These are phyloP conservation scores for Pseudocercospora fuligena DNA, from an alignment of 2,329 filamentous ascomycete genomes.

Conservation along the genomic window DNA sequence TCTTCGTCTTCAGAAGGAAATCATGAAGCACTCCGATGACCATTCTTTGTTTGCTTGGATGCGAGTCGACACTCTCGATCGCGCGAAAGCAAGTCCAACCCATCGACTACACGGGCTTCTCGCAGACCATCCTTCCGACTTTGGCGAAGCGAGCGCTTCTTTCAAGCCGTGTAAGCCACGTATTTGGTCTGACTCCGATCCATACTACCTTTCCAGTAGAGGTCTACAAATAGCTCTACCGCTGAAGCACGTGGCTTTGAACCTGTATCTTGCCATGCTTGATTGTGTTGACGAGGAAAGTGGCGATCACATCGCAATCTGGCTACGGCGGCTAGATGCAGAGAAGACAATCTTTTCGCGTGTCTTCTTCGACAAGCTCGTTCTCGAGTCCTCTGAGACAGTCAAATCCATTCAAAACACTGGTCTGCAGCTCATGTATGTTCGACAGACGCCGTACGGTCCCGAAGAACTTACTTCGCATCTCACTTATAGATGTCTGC, in stretches of 20 bases:
- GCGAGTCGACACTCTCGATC: background rate
- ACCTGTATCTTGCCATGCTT: background rate
- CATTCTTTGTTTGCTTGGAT: conserved; percentile 17
- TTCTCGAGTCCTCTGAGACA: background rate
- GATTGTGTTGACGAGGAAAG: background rate
- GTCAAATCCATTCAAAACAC: background rate
- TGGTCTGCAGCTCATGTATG: background rate
- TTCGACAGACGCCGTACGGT: background rate
- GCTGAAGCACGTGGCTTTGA: background rate
- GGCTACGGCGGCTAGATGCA: background rate
- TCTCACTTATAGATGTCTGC: background rate
- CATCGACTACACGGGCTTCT: conserved; percentile 23
- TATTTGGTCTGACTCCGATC: background rate
- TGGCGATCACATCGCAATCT: background rate
- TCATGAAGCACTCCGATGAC: conserved; percentile 25
- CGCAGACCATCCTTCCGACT: conserved; percentile 25
- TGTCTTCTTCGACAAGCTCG: background rate
- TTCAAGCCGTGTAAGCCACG: background rate
- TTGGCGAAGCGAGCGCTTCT: background rate
- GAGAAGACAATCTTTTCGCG: background rate
- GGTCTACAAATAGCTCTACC: background rate
- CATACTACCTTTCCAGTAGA: background rate
- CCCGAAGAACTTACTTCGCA: background rate
- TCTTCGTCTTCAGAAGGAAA: conserved; percentile 44
- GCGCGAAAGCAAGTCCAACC: background rate